These are phyloP conservation scores for Sungouiella thailandica DNA, from an alignment of 805 yeast species.

Conservation along the genomic window DNA sequence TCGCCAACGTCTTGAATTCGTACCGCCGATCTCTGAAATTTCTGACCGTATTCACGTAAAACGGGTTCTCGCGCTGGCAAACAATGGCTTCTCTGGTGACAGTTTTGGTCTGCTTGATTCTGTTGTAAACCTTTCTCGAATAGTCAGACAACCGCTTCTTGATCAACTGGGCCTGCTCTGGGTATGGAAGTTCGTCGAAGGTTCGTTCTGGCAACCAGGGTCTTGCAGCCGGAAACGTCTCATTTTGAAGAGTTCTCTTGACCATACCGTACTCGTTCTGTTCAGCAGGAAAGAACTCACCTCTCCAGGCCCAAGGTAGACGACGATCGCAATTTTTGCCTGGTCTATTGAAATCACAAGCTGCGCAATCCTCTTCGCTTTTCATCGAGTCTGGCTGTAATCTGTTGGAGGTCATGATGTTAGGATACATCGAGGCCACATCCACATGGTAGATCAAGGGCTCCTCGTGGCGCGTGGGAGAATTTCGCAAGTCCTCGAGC, in stretches of 20 bases:
- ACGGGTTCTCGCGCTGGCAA: conserved; percentile 97
- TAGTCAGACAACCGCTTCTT: conserved; percentile 79
- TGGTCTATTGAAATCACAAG: conserved; percentile 95
- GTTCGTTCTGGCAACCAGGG: conserved; percentile 54
- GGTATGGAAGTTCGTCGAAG: conserved; percentile 70
- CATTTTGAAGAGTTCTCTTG: conserved; percentile 74
- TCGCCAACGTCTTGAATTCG: conserved; percentile 89
- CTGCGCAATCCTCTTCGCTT: conserved; percentile 90
- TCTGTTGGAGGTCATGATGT: conserved; percentile 95
- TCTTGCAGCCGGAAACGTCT: conserved; percentile 61
- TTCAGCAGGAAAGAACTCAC: conserved; percentile 88
- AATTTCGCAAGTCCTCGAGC: conserved; percentile 53
- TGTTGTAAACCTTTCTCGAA: conserved; percentile 79
- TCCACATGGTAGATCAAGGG: conserved; percentile 96
- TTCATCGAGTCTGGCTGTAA: conserved; percentile 98
- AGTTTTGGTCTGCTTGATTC: conserved; percentile 75
- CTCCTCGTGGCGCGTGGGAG: conserved; percentile 63
- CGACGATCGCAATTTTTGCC: conserved; percentile 91
- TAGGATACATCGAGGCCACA: conserved; percentile 99
- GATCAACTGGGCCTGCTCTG: conserved; percentile 72
- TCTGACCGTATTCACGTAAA: conserved; percentile 91
- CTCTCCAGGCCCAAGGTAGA: conserved; percentile 97
- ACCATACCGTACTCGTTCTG: conserved; percentile 89
- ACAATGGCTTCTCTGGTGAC: conserved; percentile 88
- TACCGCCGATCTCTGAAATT: conserved; percentile 94